phyloP scores from a whole-genome alignment of 148 eudicot genomes.

The Selenicereus undatus region DNA sequence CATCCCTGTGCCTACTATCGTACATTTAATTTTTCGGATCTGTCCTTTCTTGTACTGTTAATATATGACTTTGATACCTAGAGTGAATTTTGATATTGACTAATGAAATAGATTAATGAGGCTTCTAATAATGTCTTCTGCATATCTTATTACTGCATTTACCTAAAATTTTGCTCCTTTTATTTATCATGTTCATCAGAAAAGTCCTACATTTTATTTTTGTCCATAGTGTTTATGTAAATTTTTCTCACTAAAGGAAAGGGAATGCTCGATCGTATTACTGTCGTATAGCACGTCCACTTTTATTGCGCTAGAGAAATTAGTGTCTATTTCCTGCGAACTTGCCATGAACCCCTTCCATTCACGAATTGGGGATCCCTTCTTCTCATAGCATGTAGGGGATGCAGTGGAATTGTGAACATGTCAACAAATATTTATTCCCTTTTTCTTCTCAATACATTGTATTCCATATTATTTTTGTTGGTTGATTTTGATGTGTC shows the following conservation, averaged over 20 bases:
- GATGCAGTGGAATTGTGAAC: background rate
- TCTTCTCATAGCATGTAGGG: background rate
- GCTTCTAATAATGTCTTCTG: background rate
- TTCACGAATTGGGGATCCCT: background rate
- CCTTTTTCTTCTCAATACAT: background rate
- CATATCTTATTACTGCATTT: background rate
- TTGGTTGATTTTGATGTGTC: background rate
- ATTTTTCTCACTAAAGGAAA: background rate
- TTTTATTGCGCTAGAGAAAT: background rate
- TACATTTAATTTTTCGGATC: background rate
- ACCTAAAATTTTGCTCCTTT: background rate
- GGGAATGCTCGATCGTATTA: background rate
- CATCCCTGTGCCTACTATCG: background rate
- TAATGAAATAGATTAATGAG: no score
- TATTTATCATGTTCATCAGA: background rate
- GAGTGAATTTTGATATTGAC: background rate
- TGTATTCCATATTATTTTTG: background rate
- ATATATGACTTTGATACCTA: constrained; percentile 2
- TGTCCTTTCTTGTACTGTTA: background rate
- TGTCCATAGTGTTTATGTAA: background rate
- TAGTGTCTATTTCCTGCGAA: constrained; percentile 1
- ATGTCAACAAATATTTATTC: background rate
- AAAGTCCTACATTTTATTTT: background rate
- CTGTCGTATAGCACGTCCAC: background rate
- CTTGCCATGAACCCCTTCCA: background rate